Conservation (phyloP, 2,329 filamentous ascomycete species). For the Colletotrichum plurivorum region DNA sequence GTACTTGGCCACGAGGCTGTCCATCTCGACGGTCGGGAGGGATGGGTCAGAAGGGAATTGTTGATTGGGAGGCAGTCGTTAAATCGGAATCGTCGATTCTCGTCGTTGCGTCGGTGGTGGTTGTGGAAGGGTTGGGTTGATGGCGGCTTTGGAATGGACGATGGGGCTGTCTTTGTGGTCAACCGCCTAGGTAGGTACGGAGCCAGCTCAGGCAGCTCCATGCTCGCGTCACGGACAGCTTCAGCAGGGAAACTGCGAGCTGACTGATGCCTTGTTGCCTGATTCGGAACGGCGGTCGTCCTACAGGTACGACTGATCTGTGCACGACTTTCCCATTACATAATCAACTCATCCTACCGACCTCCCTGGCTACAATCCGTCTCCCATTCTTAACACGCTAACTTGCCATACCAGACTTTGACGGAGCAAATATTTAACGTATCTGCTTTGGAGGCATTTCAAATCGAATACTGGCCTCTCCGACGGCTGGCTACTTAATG, state of each 20-base stretch:
- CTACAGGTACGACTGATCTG: constrained; percentile 36
- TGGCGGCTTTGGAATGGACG: constrained; percentile 41
- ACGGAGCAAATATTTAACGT: no score
- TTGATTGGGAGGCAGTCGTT: background rate
- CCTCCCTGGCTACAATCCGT: no score
- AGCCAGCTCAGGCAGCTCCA: constrained; percentile 58
- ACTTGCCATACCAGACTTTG: no score
- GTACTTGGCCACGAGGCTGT: constrained; percentile 93
- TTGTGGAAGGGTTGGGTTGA: constrained; percentile 19
- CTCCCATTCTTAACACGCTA: no score
- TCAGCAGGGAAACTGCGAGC: constrained; percentile 42
- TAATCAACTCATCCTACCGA: background rate
- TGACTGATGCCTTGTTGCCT: constrained; percentile 42
- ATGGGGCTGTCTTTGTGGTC: constrained; percentile 41
- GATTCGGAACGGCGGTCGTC: constrained; percentile 22
- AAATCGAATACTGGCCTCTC: no score
- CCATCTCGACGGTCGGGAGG: constrained; percentile 72
- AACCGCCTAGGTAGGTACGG: constrained; percentile 12
- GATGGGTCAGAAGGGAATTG: background rate
- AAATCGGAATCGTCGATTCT: constrained; percentile 25
- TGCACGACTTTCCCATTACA: background rate
- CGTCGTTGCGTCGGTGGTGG: constrained; percentile 11
- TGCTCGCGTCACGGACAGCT: constrained; percentile 55
- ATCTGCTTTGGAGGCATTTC: no score
- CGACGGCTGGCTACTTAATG: no score